Base-by-base conservation (phyloP, 345 rosid genomes). In the Pelargonium nanum region DNA sequence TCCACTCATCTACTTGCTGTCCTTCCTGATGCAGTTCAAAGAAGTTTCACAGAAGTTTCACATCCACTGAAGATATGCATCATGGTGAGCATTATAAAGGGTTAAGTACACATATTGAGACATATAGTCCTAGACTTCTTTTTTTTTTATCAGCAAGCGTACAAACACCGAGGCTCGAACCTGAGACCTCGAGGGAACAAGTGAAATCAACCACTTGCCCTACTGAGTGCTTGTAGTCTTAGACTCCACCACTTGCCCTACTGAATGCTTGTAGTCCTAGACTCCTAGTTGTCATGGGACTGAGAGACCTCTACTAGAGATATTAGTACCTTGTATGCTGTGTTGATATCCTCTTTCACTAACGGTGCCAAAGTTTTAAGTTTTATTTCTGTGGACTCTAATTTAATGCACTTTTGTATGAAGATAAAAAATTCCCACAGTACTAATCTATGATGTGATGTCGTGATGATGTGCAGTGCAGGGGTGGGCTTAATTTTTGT, bases 21-120 rank as follows among this genome's bases (percentile, higher is more conserved):
- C 53, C 60, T 45, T 61, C 32, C 17, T 65, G 68, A 74, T 52
- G 59, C 53, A 22, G 23, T 26, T n/a, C 53, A 15, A 7, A 45
- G 30, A 65, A 10, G 40, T 26, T 26, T n/a, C 53, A 15, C 10
- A 45, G 30, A 65, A 10, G 40, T 28, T 58, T 45, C 44, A 40
- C 51, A 21, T 22, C 22, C 10, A 24, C 48, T 26, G 19, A 17
- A 61, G 65, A 51, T 20, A 51, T 20, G 28, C 55, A 15, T 57
- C 15, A 9, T 15, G 56, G 64, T 56, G 73, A 60, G 60, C 52
- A 22, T 24, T 67, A 17, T 3, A 12, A 17, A 40, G n/a, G n/a
- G n/a, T n/a, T n/a, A n/a, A n/a, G n/a, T n/a, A n/a, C n/a, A n/a
- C n/a, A n/a, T n/a, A n/a, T n/a, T n/a, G n/a, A n/a, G n/a, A n/a